Evolutionary conservation across 768 basidiomycete species (phyloP), one percentile per base, ranked within the genome.

Genomic region (Grammothele lineata): DNA sequence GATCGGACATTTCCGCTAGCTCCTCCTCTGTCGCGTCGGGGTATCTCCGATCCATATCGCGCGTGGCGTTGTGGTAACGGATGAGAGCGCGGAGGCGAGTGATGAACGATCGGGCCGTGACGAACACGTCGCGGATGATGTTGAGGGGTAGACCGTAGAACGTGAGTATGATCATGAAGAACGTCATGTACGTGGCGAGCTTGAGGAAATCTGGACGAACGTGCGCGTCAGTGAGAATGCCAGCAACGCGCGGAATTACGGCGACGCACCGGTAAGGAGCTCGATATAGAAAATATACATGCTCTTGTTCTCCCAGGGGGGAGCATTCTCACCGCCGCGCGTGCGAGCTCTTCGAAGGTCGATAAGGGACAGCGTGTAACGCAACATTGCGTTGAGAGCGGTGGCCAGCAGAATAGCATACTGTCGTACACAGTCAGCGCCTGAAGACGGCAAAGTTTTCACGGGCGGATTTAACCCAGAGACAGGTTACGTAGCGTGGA

Each of bases 201-300:
- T 97, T 97, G 56, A 92, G 68, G 70, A 97, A 96, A 65, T 98
- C 95, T 97, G 18, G n/a, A 37, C 54, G 36, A 33, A 22, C 14
- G 12, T 34, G 30, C 32, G 14, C 21, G 22, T 14, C n/a, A 17
- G 26, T 3, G 40, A 12, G 26, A n/a, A 19, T 25, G 14, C 8
- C 7, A 21, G 11, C 2, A 23, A 26, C 44, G 39, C 43, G 6
- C 19, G 8, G 40, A 47, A n/a, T 38, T 23, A 17, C 38, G 18
- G 10, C 43, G 17, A 67, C 81, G 38, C 54, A 94, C 95, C 93
- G 34, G 93, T 94, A 22, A 76, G 73, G 43, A 98, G 69, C 61
- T 98, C 96, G 47, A 97, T 82, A 62, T 97, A 98, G 70, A 96
- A 97, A 8, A 88, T 73, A 75, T 83, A 94, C 84, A 97, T 94